These are phyloP conservation scores for Lumnitzera racemosa DNA, from an alignment of 345 rosid species.

Conservation along the genomic window DNA sequence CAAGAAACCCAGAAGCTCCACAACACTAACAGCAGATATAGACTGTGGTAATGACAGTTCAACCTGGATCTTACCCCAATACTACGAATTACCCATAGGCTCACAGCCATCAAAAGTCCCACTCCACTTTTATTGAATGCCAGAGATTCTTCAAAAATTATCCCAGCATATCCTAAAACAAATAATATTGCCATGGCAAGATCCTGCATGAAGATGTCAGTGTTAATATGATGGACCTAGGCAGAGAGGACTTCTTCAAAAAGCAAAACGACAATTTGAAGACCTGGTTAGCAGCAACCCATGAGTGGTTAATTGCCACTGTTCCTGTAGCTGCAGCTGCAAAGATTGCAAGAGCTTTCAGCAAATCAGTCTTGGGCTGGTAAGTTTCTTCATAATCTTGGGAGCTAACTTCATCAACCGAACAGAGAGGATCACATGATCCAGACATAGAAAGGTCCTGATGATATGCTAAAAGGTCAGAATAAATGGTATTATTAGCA, in stretches of 20 bases:
- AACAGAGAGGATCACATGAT: conserved; percentile 82
- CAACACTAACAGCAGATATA: too few relatives aligned
- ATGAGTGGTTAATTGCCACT: conserved; percentile 76
- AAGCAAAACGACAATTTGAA: neutral
- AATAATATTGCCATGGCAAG: conserved; percentile 91
- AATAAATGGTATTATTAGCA: neutral
- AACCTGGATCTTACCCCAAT: conserved; percentile 57
- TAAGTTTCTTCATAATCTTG: conserved; percentile 54
- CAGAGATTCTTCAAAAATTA: conserved; percentile 86
- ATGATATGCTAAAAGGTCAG: conserved; percentile 17
- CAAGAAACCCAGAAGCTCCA: too few relatives aligned
- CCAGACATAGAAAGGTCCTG: conserved; percentile 62
- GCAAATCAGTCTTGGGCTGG: conserved; percentile 77
- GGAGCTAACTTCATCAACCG: conserved; percentile 82
- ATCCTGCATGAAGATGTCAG: conserved; percentile 50
- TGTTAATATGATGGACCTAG: too few relatives aligned
- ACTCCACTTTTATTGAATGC: conserved; percentile 97
- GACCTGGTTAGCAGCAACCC: conserved; percentile 98
- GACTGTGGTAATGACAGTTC: neutral
- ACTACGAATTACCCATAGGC: conserved; percentile 88
- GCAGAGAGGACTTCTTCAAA: neutral
- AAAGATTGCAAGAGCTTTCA: conserved; percentile 70
- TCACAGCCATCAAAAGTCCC: conserved; percentile 91
- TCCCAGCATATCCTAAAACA: conserved; percentile 79
- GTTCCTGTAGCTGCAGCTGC: conserved; percentile 81